Percentiles rank a stretch among this genome's conserved stretches.
Evolutionary conservation across 164 flowering plant genomes (phyloP).

Genomic region (Nymphaea colorata): DNA sequence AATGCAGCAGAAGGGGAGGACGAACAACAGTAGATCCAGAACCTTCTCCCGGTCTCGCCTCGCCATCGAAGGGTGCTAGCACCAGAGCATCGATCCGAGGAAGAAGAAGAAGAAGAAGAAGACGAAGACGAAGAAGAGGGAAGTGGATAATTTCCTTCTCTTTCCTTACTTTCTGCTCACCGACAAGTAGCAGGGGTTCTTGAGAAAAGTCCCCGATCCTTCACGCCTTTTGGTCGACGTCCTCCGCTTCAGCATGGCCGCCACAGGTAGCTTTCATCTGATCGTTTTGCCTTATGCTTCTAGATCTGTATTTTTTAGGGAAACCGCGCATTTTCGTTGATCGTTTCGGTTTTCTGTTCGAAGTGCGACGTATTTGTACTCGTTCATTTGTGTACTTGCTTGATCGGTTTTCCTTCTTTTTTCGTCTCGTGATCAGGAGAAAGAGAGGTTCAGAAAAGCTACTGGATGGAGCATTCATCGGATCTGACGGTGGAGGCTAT

Average conservation of each 20-base stretch:
- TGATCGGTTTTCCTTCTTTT: background rate
- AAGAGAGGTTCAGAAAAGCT: constrained; percentile 63
- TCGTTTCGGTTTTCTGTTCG: background rate
- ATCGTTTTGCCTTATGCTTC: background rate
- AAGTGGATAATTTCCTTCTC: background rate
- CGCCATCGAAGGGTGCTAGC: constrained; percentile 62
- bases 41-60: constrained; percentile 73
- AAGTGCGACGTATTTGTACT: background rate
- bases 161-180: background rate
- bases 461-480: constrained; percentile 77
- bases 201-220: background rate
- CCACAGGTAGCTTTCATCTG: constrained; percentile 11
- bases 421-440: constrained; percentile 22
- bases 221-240: background rate
- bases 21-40: constrained; percentile 59
- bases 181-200: background rate
- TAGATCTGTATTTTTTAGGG: background rate
- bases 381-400: background rate
- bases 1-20: constrained; percentile 77
- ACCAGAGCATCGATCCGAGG: background rate
- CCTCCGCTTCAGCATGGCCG: constrained; percentile 12
- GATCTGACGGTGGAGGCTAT: constrained; percentile 80
- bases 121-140: background rate
- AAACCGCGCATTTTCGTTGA: background rate
- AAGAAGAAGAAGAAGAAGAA: background rate